phyloP scores from a whole-genome alignment of 306 rosid species.

The Sesbania bispinosa region DNA sequence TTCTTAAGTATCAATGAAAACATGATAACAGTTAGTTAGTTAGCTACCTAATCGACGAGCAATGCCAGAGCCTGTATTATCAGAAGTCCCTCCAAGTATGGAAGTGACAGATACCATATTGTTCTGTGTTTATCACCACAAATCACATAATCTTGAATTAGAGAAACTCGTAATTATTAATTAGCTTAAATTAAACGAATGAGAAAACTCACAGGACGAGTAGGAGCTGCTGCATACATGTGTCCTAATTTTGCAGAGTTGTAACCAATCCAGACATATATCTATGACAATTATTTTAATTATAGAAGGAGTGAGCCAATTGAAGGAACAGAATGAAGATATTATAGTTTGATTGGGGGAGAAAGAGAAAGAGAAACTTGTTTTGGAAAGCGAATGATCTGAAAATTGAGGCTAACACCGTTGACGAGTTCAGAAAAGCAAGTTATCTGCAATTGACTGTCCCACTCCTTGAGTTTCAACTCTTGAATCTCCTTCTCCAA shows the following conservation, averaged over 20 bases:
- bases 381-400: conserved; percentile 68
- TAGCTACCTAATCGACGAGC: conserved; percentile 87
- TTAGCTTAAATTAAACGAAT: background rate
- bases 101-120: conserved; percentile 62
- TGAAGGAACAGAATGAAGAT: background rate
- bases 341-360: background rate
- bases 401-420: conserved; percentile 67
- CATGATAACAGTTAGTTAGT: too few species aligned
- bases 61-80: conserved; percentile 85
- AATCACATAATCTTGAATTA: background rate
- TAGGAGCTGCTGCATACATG: conserved; percentile 82
- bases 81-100: conserved; percentile 81
- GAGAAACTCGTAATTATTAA: too few species aligned
- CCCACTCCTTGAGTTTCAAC: conserved; percentile 15
- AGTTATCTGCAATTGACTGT: conserved; percentile 43
- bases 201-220: conserved; percentile 59
- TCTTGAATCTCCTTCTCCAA: conserved; percentile 23
- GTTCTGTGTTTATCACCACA: conserved; percentile 37
- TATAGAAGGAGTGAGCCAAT: background rate
- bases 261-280: conserved; percentile 87
- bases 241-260: conserved; percentile 73
- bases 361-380: too few species aligned
- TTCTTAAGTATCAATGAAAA: background rate
- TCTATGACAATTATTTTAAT: conserved; percentile 47
- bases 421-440: conserved; percentile 67